Base-by-base conservation (phyloP, 306 rosid species). In the Quercus suber region DNA sequence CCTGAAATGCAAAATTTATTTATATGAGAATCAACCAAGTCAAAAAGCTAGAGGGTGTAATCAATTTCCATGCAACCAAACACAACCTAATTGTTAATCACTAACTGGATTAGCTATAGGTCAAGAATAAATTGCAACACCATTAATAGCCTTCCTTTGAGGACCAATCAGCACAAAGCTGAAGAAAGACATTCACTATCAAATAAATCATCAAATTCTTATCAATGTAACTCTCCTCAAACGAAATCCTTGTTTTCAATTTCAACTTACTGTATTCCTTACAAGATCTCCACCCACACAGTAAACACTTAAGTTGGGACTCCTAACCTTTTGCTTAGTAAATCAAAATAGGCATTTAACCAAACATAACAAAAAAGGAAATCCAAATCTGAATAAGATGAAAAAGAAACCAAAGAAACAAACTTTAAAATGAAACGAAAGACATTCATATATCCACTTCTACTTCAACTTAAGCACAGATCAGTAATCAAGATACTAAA, bases 391-490 rank as follows among this genome's bases (percentile, higher is more conserved):
- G 61, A 84, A 79, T 45, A 30, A 52, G 9, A 87, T 73, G 51
- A 69, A 73, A 52, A 71, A 33, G 73, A 21, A 67, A 72, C 56
- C 78, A 71, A 21, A 80, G 30, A 80, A 73, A 72, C 84, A 58
- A 79, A 70, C 63, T 79, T 69, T 55, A 69, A 84, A 55, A 71
- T 43, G 45, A 77, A 71, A n/a, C 43, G 74, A n/a, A 6, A 74
- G 56, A 82, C 57, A 77, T 33, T 41, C 4, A 33, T 23, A 21
- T 17, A 80, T 71, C 81, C 33, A 83, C 55, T 70, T 59, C 76
- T 37, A 55, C 76, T 69, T 78, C 89, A 28, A 60, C 81, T 83
- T 59, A 49, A 86, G 72, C 84, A 71, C 81, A 87, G 92, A 86
- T 86, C 89, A 88, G 83, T 76, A 76, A 69, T 65, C 73, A 20